These are phyloP conservation scores for Penicillium tannophilum DNA, from an alignment of 495 filamentous ascomycete genomes.

Conservation along the genomic window DNA sequence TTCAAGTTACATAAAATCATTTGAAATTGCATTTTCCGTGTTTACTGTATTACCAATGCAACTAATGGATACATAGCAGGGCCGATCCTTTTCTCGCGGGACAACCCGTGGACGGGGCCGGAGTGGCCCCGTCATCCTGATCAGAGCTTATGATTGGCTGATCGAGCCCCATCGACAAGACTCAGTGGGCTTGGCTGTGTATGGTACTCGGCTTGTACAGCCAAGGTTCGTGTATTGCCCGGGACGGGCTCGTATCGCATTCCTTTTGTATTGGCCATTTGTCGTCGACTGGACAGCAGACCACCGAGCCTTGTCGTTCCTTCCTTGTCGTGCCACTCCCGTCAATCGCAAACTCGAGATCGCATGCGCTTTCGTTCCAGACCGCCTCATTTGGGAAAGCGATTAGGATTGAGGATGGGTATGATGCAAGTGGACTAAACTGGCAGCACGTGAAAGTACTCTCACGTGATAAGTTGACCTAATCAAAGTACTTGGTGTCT, in stretches of 20 bases:
- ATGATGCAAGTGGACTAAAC: neutral
- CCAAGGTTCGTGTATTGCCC: neutral
- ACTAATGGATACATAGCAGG: constrained; percentile 2
- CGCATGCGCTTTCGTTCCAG: neutral
- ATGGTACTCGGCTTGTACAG: neutral
- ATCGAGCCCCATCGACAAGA: constrained; percentile 10
- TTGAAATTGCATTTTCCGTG: neutral
- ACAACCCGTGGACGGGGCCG: constrained; percentile 18
- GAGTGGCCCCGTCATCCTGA: constrained; percentile 21
- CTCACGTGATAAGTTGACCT: too few species aligned
- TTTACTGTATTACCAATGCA: neutral
- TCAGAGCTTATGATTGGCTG: constrained; percentile 14
- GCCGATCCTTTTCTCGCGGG: constrained; percentile 20
- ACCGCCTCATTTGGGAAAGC: neutral
- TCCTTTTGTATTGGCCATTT: neutral
- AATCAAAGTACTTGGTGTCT: too few species aligned
- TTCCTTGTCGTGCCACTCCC: neutral
- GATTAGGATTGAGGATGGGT: neutral
- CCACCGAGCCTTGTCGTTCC: neutral
- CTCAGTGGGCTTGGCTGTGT: neutral
- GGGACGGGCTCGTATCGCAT: neutral
- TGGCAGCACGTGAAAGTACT: neutral
- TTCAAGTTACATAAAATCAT: constrained; percentile 2
- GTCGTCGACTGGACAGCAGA: neutral
- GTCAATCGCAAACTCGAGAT: neutral